These are phyloP conservation scores for Leccinum pellstonianum DNA, from an alignment of 768 basidiomycete genomes.

Conservation along the genomic window DNA sequence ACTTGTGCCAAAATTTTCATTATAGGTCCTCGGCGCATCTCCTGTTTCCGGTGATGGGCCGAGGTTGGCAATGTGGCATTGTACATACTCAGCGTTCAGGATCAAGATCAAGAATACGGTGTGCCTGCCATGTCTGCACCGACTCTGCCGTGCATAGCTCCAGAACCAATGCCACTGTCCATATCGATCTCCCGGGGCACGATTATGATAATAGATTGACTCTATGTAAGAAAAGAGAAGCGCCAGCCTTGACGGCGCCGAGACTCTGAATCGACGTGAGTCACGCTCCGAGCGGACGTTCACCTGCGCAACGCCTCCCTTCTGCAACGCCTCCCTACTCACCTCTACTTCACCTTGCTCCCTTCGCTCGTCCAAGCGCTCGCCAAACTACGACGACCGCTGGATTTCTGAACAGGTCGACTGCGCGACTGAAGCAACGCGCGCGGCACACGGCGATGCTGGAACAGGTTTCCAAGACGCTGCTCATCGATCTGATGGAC, in stretches of 20 bases:
- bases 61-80: constrained; percentile 39
- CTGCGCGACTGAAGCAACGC: constrained; percentile 50
- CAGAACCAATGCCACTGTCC: not conserved
- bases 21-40: constrained; percentile 46
- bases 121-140: constrained; percentile 8
- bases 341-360: constrained; percentile 54
- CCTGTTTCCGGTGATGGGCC: constrained; percentile 55
- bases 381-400: constrained; percentile 53
- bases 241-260: constrained; percentile 7
- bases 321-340: constrained; percentile 49
- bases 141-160: not conserved
- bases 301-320: constrained; percentile 60
- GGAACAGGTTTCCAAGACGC: constrained; percentile 54
- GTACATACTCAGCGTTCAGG: constrained; percentile 47
- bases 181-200: not conserved
- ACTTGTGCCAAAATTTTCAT: not conserved
- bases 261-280: constrained; percentile 47
- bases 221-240: too few species aligned
- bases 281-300: constrained; percentile 45
- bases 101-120: constrained; percentile 8
- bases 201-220: not conserved
- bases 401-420: constrained; percentile 54
- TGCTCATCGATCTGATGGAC: constrained; percentile 57
- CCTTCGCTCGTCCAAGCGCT: constrained; percentile 51
- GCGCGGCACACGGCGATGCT: constrained; percentile 56